These are phyloP conservation scores for Neurospora sp. DNA, from an alignment of 2,329 filamentous ascomycete species.

Conservation along the genomic window DNA sequence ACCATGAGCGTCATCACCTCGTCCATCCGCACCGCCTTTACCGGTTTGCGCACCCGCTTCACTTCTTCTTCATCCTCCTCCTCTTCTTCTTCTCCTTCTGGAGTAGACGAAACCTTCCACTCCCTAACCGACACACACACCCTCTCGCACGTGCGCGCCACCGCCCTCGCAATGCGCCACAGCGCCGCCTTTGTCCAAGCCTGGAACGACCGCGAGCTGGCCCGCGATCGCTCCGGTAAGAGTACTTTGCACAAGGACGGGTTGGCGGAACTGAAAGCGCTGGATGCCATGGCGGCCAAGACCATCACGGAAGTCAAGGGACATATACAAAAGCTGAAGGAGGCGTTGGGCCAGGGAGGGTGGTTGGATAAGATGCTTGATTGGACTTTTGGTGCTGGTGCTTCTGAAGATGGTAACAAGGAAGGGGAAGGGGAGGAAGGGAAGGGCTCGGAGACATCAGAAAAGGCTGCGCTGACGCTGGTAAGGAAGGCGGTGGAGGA, in stretches of 20 bases:
- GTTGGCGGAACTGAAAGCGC: slow-evolving; percentile 22
- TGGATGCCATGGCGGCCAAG: slow-evolving; percentile 17
- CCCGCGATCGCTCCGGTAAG: slow-evolving; percentile 24
- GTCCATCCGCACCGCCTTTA: slow-evolving; percentile 12
- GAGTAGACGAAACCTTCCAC: slow-evolving; percentile 14
- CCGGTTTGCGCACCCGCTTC: slow-evolving; percentile 9
- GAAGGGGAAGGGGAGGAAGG: slow-evolving; percentile 6
- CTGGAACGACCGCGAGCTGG: slow-evolving; percentile 23
- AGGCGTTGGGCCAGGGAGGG: slow-evolving; percentile 22
- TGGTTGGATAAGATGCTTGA: slow-evolving; percentile 28
- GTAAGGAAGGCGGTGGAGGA: slow-evolving; percentile 18
- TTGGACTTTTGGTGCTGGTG: slow-evolving; percentile 21
- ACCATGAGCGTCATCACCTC: slow-evolving; percentile 4
- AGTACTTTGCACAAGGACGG: slow-evolving; percentile 24
- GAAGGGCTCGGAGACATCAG: slow-evolving; percentile 1
- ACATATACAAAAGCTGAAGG: slow-evolving; percentile 23
- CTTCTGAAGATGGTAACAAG: background rate
- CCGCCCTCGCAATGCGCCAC: slow-evolving; percentile 23
- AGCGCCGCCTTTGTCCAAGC: slow-evolving; percentile 21
- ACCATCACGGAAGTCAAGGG: slow-evolving; percentile 21
- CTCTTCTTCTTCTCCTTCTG: too few species aligned
- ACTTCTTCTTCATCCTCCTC: background rate
- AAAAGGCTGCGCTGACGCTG: background rate
- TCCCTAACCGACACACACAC: slow-evolving; percentile 25
- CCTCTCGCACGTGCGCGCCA: slow-evolving; percentile 28